phyloP scores from a whole-genome alignment of 164 flowering plant genomes.

The Cinnamomum chago region DNA sequence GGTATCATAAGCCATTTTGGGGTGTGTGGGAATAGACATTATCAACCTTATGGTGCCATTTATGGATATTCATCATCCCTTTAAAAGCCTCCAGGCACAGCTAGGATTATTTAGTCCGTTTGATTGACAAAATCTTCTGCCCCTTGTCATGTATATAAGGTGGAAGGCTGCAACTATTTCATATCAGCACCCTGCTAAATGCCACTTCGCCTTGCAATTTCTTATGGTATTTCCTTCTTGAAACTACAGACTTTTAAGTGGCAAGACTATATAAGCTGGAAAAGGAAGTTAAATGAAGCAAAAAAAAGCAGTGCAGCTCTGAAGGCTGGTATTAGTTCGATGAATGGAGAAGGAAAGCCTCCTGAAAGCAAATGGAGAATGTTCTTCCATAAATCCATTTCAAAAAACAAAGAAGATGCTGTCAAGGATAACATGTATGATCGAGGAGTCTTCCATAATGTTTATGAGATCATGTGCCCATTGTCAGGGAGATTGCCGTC shows the following conservation, averaged over 20 bases:
- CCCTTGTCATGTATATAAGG: not conserved
- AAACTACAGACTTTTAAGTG: conserved; percentile 76
- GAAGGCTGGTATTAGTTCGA: conserved; percentile 50
- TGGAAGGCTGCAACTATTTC: not conserved
- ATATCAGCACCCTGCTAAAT: not conserved
- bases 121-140: too few species aligned
- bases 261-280: conserved; percentile 76
- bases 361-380: conserved; percentile 63
- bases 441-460: conserved; percentile 54
- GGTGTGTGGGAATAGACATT: not conserved
- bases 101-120: too few species aligned
- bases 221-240: not conserved
- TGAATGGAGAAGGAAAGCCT: conserved; percentile 45
- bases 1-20: not conserved
- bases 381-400: conserved; percentile 56
- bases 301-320: conserved; percentile 73
- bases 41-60: not conserved
- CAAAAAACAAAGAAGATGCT: conserved; percentile 28
- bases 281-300: conserved; percentile 69
- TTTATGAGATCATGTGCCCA: conserved; percentile 65
- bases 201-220: not conserved
- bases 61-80: not conserved
- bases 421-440: conserved; percentile 65
- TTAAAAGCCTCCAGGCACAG: not conserved
- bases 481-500: conserved; percentile 59